Evolutionary conservation across 192 early-diverging fungal species (phyloP).

Genomic region (Mortierella hygrophila): DNA sequence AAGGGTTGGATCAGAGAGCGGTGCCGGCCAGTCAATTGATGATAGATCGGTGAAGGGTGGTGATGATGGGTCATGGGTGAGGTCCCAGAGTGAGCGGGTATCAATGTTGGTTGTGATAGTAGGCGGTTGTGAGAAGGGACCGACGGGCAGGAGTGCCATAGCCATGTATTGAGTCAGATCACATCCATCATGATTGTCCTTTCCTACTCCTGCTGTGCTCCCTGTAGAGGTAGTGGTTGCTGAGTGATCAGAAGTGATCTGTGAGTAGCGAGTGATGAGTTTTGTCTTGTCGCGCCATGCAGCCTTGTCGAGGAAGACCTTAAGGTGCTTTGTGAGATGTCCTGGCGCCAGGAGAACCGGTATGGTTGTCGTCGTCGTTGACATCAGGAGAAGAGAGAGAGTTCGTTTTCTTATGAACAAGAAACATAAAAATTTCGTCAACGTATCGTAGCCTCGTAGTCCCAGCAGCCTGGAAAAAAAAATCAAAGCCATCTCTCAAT

Average conservation of each 20-base stretch:
- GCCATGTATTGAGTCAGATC: slow-evolving; percentile 36
- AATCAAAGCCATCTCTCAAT: slow-evolving; percentile 3
- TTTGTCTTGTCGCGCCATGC: slow-evolving; percentile 45
- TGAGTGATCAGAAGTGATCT: slow-evolving; percentile 9
- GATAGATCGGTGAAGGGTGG: not conserved
- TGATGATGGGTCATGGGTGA: slow-evolving; percentile 7
- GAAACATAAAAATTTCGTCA: no score
- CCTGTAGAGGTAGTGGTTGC: not conserved
- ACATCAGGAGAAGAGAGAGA: not conserved
- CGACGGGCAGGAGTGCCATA: slow-evolving; percentile 29
- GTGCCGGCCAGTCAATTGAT: slow-evolving; percentile 16
- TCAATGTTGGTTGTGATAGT: not conserved
- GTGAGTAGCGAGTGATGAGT: slow-evolving; percentile 36
- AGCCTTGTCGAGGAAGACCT: slow-evolving; percentile 34
- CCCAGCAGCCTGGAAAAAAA: not conserved
- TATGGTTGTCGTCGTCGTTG: slow-evolving; percentile 13
- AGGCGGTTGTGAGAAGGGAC: not conserved
- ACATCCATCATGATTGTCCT: not conserved
- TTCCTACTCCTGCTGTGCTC: not conserved
- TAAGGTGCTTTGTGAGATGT: slow-evolving; percentile 39
- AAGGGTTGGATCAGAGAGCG: slow-evolving; percentile 8
- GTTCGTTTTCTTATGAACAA: no score
- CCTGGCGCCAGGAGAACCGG: slow-evolving; percentile 40
- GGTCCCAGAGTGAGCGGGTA: slow-evolving; percentile 13
- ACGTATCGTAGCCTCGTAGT: no score